Evolutionary conservation across 1,284 basidiomycete species (phyloP).

Genomic region (Vanrija sp.): DNA sequence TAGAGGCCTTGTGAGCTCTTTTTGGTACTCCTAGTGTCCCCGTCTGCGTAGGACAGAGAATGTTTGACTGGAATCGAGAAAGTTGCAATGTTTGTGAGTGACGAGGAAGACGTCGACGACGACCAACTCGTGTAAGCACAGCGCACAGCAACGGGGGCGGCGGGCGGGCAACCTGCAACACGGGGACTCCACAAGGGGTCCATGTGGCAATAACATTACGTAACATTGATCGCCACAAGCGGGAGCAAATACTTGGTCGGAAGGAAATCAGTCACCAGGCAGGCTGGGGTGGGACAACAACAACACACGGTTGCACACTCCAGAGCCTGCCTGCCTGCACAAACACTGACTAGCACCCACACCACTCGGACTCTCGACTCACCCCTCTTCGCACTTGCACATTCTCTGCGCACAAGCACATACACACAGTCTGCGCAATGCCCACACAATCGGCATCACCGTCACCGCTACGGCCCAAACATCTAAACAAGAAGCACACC

Average conservation of each 20-base stretch:
- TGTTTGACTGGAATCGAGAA: no score
- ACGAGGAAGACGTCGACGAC: no score
- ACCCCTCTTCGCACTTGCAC: background rate
- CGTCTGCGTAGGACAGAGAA: no score
- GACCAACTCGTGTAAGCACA: no score
- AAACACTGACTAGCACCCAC: background rate
- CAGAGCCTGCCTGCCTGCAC: no score
- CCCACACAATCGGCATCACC: constrained; percentile 3
- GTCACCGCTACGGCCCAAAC: constrained; percentile 4
- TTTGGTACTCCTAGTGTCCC: no score
- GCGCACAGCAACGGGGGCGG: no score
- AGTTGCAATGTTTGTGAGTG: no score
- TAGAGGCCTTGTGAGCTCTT: no score
- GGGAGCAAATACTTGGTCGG: background rate
- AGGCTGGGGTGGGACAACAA: background rate
- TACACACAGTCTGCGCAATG: background rate
- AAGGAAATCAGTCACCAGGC: constrained; percentile 5
- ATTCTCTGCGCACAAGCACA: background rate
- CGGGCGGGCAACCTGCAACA: no score
- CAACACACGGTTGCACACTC: background rate
- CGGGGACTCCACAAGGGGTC: background rate
- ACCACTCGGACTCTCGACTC: background rate
- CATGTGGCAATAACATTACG: background rate
- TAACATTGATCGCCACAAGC: background rate
- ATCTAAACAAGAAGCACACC: constrained; percentile 4